Base-by-base conservation (phyloP, 2,329 filamentous ascomycete genomes). In the Aplosporella prunicola region DNA sequence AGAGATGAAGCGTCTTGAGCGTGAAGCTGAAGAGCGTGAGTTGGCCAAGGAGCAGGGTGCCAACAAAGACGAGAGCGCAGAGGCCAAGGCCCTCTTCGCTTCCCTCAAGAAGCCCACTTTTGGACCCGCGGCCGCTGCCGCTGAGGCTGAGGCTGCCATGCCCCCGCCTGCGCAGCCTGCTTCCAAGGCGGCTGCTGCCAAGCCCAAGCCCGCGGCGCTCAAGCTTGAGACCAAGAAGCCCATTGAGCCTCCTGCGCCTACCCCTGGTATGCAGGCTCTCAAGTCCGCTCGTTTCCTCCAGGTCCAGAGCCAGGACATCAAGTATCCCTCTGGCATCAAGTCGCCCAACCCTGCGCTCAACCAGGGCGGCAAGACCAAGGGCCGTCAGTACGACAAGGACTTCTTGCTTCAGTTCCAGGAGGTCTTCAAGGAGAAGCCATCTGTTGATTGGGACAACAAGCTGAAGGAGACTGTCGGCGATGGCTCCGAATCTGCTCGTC, bases 351-450 rank as follows among this genome's bases (percentile, higher is more conserved):
- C 89, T 9, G 84, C 89, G 3, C 67, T 95, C 47, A 98, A 96
- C 60, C 82, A 85, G 18, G 71, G 76, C 22, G 84, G 82, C 61
- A 89, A 88, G 66, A 78, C 77, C 44, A 82, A 78, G 60, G 80
- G 78, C 27, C 93, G 93, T 69, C 88, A 93, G 60, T 98, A 98
- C 62, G 87, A 96, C 64, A 84, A 88, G 52, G 80, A 82, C 51
- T 98, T 98, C 70, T 68, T 98, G 64, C 72, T 98, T 20, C 91
- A 98, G 57, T 98, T 98, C 72, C 85, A 95, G 66, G 76, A 76
- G 51, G 86, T 94, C 14, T 98, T 95, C 66, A 93, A 86, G 45
- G 91, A 98, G 69, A 93, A 95, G 66, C 91, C 91, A 10, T 93
- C 87, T 1, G 63, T 88, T 28, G 89, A 96, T 55, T 98, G 94